Percentiles rank a stretch among this genome's conserved stretches.
These are phyloP conservation scores for Penicillium freii DNA, from an alignment of 2,329 filamentous ascomycete species.

Conservation along the genomic window DNA sequence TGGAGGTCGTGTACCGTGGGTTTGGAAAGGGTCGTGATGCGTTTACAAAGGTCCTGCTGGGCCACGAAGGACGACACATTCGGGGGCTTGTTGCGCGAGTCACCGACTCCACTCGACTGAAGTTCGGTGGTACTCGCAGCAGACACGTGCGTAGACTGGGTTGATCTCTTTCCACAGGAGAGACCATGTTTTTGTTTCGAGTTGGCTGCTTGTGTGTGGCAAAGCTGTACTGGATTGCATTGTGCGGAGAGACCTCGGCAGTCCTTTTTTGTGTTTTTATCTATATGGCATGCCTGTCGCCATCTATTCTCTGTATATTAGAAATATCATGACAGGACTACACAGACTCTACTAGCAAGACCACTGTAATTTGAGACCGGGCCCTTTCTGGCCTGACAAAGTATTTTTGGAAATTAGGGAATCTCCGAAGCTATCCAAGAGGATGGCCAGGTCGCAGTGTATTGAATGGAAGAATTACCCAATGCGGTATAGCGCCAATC, in stretches of 20 bases:
- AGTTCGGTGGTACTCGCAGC: slow-evolving; percentile 93
- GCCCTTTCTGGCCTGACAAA: neutral
- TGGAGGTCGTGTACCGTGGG: slow-evolving; percentile 80
- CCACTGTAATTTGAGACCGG: neutral
- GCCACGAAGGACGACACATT: slow-evolving; percentile 75
- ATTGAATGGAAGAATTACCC: slow-evolving; percentile 15
- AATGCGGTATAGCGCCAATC: slow-evolving; percentile 32
- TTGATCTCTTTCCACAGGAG: slow-evolving; percentile 33
- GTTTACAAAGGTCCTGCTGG: slow-evolving; percentile 82
- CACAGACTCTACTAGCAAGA: neutral
- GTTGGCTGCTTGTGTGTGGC: slow-evolving; percentile 1
- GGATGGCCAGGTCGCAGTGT: neutral
- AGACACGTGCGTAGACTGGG: slow-evolving; percentile 77
- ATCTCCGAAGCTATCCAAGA: neutral
- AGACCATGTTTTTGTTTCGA: neutral
- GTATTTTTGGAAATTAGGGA: no score
- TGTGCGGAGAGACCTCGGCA: slow-evolving; percentile 1
- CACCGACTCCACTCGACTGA: slow-evolving; percentile 81
- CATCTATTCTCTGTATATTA: slow-evolving; percentile 25
- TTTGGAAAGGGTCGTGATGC: slow-evolving; percentile 88
- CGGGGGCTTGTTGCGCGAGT: slow-evolving; percentile 74
- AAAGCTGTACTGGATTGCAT: slow-evolving; percentile 1
- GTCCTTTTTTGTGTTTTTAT: slow-evolving; percentile 1
- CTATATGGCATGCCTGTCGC: slow-evolving; percentile 11
- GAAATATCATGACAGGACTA: slow-evolving; percentile 9